Evolutionary conservation across 75 land plant species (phyloP), one percentile per base, ranked within the genome.

Genomic region (Selaginella tamariscina): DNA sequence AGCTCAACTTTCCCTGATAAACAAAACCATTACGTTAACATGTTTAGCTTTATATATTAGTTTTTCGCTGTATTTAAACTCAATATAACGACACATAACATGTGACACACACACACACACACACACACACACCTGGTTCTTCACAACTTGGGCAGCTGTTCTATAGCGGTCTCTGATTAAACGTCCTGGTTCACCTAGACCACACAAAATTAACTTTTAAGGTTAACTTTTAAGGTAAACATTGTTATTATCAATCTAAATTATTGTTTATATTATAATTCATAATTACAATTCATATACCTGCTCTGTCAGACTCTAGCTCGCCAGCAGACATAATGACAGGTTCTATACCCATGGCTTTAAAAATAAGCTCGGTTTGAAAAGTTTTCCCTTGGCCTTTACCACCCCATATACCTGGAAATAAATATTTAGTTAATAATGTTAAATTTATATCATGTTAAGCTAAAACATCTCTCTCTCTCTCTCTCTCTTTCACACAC

Each of bases 331-430:
- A 88, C 90, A 92, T 84, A 30, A 92, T 92, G 24, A 92, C 70
- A 32, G 97, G 97, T 69, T 88, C 89, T 33, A 92, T 56, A 65
- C 87, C 95, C 95, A 92, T 68, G 13, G 85, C 85, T 55, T 76
- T 84, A 62, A 88, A 92, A 56, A 92, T 81, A 49, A 92, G 85
- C 76, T 92, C 97, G 20, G 89, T 86, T 68, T 92, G 97, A 72
- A 92, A 88, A 27, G 97, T 68, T 80, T 92, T 92, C 23, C 97
- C 97, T 81, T 92, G 97, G 8, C 97, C 97, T 76, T 92, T 92
- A 18, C 97, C 97, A 67, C 97, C 97, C 97, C 97, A 92, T 30
- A 92, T 77, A 66, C 94, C 97, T 91, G 70, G 26, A 59, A 59
- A 59, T 2, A 23, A 23, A 59, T 23, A 49, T 49, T 11, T n/a